These are phyloP conservation scores for Breynia disticha DNA, from an alignment of 441 rosid species.

Conservation along the genomic window DNA sequence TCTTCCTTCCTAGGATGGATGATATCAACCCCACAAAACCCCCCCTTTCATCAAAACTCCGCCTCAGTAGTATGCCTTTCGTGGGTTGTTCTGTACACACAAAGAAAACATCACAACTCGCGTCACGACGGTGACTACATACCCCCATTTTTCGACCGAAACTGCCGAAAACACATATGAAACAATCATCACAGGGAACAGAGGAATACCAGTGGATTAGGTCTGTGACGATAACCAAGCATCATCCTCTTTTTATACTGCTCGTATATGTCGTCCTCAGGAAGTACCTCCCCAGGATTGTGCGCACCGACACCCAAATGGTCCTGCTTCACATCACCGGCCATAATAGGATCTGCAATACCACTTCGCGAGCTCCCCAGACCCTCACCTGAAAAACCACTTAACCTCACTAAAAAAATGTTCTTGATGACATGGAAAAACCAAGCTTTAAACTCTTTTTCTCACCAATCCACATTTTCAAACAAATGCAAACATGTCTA, in stretches of 20 bases:
- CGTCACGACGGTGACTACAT: background rate
- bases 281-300: conserved; percentile 75
- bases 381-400: conserved; percentile 77
- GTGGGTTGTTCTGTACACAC: conserved; percentile 62
- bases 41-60: background rate
- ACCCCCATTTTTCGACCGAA: too few species aligned
- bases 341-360: conserved; percentile 83
- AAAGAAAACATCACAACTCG: conserved; percentile 1
- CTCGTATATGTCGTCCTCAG: conserved; percentile 95
- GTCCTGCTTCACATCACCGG: conserved; percentile 73
- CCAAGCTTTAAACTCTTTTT: background rate
- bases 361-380: conserved; percentile 84
- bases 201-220: conserved; percentile 74
- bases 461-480: background rate
- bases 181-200: conserved; percentile 1
- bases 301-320: conserved; percentile 92
- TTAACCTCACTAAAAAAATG: background rate
- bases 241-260: conserved; percentile 99
- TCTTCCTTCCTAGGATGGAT: too few species aligned
- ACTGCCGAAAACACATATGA: background rate
- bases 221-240: conserved; percentile 91
- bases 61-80: conserved; percentile 70
- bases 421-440: too few species aligned
- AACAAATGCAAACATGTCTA: conserved; percentile 1
- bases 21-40: background rate